Percentiles rank a stretch among this genome's conserved stretches.
Conservation (phyloP, 129 eudicot species). For the Deinandra increscens region DNA sequence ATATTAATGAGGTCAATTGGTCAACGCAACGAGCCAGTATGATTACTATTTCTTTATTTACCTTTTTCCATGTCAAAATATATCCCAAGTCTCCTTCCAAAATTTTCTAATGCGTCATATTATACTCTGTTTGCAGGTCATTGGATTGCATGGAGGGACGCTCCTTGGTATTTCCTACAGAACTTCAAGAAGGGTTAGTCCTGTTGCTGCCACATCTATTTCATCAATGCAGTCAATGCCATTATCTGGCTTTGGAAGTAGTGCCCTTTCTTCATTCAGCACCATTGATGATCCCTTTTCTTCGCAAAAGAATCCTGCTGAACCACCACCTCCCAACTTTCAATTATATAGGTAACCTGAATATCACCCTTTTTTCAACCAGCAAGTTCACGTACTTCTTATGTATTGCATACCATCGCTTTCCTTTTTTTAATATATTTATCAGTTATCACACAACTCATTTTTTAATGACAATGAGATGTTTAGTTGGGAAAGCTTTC, state of each 20-base stretch:
- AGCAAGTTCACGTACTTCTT: background rate
- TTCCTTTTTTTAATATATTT: background rate
- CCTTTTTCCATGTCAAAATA: background rate
- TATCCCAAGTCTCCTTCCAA: background rate
- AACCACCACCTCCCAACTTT: constrained; percentile 83
- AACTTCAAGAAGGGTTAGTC: constrained; percentile 76
- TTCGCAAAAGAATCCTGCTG: constrained; percentile 56
- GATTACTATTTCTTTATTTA: background rate
- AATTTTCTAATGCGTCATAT: background rate
- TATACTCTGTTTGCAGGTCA: constrained; percentile 42
- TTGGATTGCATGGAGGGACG: constrained; percentile 94
- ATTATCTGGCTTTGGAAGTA: constrained; percentile 71
- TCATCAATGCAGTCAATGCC: constrained; percentile 97
- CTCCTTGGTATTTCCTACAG: constrained; percentile 91
- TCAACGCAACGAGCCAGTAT: constrained; percentile 79
- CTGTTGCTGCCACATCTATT: constrained; percentile 88
- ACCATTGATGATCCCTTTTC: constrained; percentile 67
- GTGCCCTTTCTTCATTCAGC: constrained; percentile 69
- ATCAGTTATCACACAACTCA: background rate
- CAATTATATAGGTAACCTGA: constrained; percentile 65
- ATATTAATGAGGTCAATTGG: constrained; percentile 93
- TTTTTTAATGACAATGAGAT: constrained; percentile 8
- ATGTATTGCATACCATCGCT: constrained; percentile 3
- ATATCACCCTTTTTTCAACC: background rate
- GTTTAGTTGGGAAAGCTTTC: constrained; percentile 94